Base-by-base conservation (phyloP, 2,329 filamentous ascomycete genomes). In the Zopfia rhizophila region DNA sequence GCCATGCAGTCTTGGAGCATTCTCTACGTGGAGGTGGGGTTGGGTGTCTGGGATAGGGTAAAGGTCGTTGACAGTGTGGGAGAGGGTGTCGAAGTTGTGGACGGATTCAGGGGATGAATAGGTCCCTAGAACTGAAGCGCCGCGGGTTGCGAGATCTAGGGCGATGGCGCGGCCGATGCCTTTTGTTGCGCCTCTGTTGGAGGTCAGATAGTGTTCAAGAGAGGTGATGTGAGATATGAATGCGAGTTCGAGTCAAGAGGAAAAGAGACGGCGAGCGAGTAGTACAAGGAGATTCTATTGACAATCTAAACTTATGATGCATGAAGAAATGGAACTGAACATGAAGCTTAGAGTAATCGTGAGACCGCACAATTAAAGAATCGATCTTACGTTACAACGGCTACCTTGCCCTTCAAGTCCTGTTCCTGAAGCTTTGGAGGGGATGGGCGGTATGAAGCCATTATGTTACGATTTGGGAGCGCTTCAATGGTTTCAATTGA, bases 91-190 rank as follows among this genome's bases (percentile, higher is more conserved):
- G 50, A 66, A 58, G 39, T 55, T 55, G 25, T 60, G 55, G 2
- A 60, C 58, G 25, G 56, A 58, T 32, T 55, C 10, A 3, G 48
- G 39, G 21, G 60, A 55, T 4, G 65, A 61, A 45, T 63, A 68
- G 18, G 64, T 68, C 18, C 65, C 64, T 13, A 68, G 40, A 40
- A 68, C 53, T 23, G 61, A 64, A 45, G 51, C 53, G 18, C 65
- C 65, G 28, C 65, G 63, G 25, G 52, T 55, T 11, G 63, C 52
- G 23, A 68, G 61, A 16, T 62, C 46, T 32, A 68, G 58, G 36
- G 61, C 53, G 12, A 65, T 66, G 27, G 63, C 60, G 12, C 63
- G 58, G 29, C 63, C 63, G 21, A 64, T 67, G 38, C 63, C 65
- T 54, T 58, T 60, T 7, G 55, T 60, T 37, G 62, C 65, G 12